phyloP scores from a whole-genome alignment of 441 rosid genomes.

The Erodium moschatum region DNA sequence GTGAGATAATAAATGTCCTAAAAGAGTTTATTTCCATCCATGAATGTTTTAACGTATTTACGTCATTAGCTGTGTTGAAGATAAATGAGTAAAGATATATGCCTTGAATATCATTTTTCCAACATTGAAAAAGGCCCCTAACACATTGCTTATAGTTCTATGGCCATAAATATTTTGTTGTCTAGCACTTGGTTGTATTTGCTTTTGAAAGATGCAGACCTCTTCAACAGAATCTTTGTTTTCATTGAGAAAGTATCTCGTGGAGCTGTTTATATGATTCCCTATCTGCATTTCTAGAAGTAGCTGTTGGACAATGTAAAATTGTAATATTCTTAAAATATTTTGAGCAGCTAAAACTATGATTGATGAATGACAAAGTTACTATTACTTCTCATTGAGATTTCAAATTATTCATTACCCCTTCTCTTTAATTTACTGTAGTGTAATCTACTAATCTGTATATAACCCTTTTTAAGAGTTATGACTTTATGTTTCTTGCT shows the following conservation, averaged over 20 bases:
- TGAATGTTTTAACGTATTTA: neutral
- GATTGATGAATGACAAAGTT: neutral
- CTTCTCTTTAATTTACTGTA: too few relatives aligned
- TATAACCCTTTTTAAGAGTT: conserved; percentile 19
- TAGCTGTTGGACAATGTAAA: neutral
- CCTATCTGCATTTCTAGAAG: neutral
- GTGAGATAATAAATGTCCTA: conserved; percentile 26
- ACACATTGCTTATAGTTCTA: conserved; percentile 1
- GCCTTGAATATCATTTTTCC: neutral
- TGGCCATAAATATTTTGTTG: neutral
- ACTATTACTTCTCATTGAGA: neutral
- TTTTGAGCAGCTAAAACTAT: neutral
- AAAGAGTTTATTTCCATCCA: neutral
- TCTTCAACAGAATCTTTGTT: neutral
- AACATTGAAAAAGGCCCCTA: neutral
- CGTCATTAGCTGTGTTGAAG: neutral
- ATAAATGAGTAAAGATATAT: neutral
- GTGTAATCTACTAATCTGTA: conserved; percentile 14
- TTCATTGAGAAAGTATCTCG: neutral
- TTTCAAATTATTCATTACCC: neutral
- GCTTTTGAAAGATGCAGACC: neutral
- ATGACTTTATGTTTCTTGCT: conserved; percentile 30
- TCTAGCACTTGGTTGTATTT: neutral
- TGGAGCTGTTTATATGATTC: neutral
- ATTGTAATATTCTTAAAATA: neutral